These are phyloP conservation scores for Aspergillus nomiae DNA, from an alignment of 2,329 filamentous ascomycete species.

Conservation along the genomic window DNA sequence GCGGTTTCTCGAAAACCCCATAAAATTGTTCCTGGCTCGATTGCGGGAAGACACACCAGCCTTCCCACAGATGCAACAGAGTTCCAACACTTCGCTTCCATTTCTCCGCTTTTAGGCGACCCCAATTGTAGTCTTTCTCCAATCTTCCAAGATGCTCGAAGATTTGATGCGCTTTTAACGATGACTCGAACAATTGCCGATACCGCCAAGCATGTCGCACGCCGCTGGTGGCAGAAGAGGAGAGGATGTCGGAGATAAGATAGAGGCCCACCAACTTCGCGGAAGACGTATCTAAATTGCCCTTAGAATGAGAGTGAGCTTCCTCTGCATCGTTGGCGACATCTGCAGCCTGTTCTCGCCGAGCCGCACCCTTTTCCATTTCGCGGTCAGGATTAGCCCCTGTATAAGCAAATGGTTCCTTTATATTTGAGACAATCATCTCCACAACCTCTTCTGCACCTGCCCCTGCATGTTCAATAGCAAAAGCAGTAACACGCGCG, in stretches of 20 bases:
- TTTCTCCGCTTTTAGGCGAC: slow-evolving; percentile 77
- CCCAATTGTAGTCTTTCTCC: slow-evolving; percentile 74
- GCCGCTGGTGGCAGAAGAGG: slow-evolving; percentile 72
- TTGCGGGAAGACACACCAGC: slow-evolving; percentile 68
- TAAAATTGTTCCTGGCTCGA: slow-evolving; percentile 73
- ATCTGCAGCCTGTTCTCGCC: slow-evolving; percentile 37
- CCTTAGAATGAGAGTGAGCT: slow-evolving; percentile 33
- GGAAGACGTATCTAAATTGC: slow-evolving; percentile 66
- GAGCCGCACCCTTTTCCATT: slow-evolving; percentile 30
- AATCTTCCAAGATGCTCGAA: slow-evolving; percentile 77
- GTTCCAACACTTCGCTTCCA: slow-evolving; percentile 76
- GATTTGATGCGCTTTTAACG: slow-evolving; percentile 66
- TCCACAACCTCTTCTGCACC: slow-evolving; percentile 92
- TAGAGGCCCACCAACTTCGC: slow-evolving; percentile 81
- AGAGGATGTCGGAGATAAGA: slow-evolving; percentile 76
- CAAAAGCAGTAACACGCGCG: slow-evolving; percentile 82
- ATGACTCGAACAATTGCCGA: slow-evolving; percentile 74
- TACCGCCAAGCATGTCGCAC: slow-evolving; percentile 87
- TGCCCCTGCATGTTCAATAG: slow-evolving; percentile 79
- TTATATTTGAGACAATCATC: slow-evolving; percentile 79
- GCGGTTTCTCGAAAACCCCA: slow-evolving; percentile 70
- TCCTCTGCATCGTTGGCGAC: slow-evolving; percentile 38
- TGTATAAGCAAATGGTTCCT: slow-evolving; percentile 73
- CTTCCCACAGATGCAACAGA: slow-evolving; percentile 70
- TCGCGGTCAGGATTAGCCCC: slow-evolving; percentile 64